Evolutionary conservation across 257 asterid species (phyloP), one percentile per base, ranked within the genome.

Genomic region (Cruciata laevipes): DNA sequence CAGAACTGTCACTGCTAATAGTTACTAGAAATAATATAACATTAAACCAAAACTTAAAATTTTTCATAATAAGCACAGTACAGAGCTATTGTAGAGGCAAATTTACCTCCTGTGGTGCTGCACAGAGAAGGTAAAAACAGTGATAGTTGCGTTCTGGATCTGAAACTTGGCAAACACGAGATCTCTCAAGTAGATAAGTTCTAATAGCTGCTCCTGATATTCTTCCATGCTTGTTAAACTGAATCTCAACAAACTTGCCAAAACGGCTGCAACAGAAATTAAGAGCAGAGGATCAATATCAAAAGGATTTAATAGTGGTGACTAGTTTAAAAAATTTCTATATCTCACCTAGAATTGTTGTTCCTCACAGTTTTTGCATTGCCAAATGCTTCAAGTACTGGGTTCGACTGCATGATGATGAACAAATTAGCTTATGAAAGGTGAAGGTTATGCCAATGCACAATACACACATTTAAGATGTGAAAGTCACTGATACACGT

Each of bases 141-240:
- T 93, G 98, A 68, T 93, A 93, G 78, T 93, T 93, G 71, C 98
- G 93, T 68, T 93, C 98, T 40, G 99, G 96, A 66, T 93, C 99
- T 60, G 99, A 90, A 75, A 88, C 61, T 81, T 93, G 97, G 91
- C 97, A 93, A 80, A 93, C 99, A 61, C 99, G 95, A 76, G 99
- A 93, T 78, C 97, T 85, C 83, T 93, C 98, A 52, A 93, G 94
- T 79, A 93, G 97, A 82, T 93, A 93, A 1, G 98, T 93, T 69
- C 99, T 84, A 76, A 93, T 88, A 75, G 97, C 97, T 63, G 99
- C 99, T 69, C 99, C 99, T 24, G 99, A 93, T 79, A 93, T 93
- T 84, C 92, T 83, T 75, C 97, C 91, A 17, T 86, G 83, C 84
- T 88, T 88, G 76, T 93, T 92, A 74, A 93, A 93, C 69, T 93